Evolutionary conservation across 1,139 yeast genomes (phyloP), one percentile per base, ranked within the genome.

Genomic region (Sugiyamaella novakii): DNA sequence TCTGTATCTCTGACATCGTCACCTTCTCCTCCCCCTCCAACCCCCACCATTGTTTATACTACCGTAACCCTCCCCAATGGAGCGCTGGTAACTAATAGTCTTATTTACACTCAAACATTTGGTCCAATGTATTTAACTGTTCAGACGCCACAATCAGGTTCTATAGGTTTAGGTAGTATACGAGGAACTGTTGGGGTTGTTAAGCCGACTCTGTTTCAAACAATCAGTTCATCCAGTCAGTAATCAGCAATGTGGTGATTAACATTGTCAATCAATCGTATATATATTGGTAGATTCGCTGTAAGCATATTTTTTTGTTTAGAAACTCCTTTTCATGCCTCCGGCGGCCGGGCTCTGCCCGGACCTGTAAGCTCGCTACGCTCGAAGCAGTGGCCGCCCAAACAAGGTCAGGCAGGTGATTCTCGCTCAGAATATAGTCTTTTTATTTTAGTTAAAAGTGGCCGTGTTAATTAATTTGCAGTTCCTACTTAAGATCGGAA

Each of bases 81-180:
- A 0, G 59, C 53, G 2, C 52, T 69, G 3, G 59, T 62, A 2
- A 76, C 79, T 1, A 34, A 51, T 19, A 72, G 74, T 47, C 63
- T 75, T 1, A 52, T 66, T n/a, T 85, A 72, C 63, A 58, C 74
- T 1, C 92, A 85, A 62, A 51, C 54, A 21, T 84, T 83, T 59
- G 56, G 62, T 5, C 49, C 69, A 1, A 60, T 68, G 59, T 75
- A 70, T 53, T 38, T 72, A 0, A 60, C 72, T 0, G 63, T 75
- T 2, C 69, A 68, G 0, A 49, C 70, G 0, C 79, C 79, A 1
- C 60, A 73, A 0, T 57, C 76, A 0, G 91, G 89, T 1, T 54
- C 73, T 2, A 70, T 83, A 42, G 89, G 89, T 0, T 63, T 83
- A 43, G 87, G 87, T 8, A 65, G 77, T 0, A 62, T 80, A 27